Conservation (phyloP, 1,139 yeast species). For the Taiozyma sp. region DNA sequence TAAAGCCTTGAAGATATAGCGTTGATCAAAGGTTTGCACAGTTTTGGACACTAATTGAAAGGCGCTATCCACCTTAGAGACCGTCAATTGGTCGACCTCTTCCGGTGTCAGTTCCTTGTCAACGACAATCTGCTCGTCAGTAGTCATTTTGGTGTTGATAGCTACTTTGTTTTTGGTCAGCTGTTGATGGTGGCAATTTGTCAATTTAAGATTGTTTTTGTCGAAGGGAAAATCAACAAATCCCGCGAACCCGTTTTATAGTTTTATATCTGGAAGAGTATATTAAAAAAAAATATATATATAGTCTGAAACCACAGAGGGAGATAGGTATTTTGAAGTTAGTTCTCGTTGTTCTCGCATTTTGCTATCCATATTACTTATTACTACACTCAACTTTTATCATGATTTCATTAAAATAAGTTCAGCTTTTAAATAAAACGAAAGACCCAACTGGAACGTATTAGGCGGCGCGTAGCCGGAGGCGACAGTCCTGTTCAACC, state of each 20-base stretch:
- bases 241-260: not conserved
- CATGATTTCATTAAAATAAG: not conserved
- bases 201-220: not conserved
- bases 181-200: not conserved
- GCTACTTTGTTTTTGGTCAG: not conserved
- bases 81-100: conserved; percentile 23
- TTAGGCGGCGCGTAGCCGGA: not conserved
- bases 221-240: not conserved
- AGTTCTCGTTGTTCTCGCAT: too few species aligned
- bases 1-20: conserved; percentile 80
- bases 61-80: conserved; percentile 27
- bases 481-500: not conserved
- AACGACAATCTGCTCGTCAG: conserved; percentile 19
- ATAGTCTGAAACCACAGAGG: too few species aligned
- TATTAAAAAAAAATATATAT: too few species aligned
- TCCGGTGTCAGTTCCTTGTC: conserved; percentile 25
- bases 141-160: conserved; percentile 13
- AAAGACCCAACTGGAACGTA: not conserved
- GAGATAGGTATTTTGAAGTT: too few species aligned
- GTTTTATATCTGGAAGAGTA: not conserved
- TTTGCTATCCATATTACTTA: too few species aligned
- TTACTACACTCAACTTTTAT: not conserved
- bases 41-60: conserved; percentile 48
- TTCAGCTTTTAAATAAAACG: not conserved
- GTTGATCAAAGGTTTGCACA: conserved; percentile 74